phyloP scores from a whole-genome alignment of 352 stramenopile genomes.

The Pythium brachiatum region DNA sequence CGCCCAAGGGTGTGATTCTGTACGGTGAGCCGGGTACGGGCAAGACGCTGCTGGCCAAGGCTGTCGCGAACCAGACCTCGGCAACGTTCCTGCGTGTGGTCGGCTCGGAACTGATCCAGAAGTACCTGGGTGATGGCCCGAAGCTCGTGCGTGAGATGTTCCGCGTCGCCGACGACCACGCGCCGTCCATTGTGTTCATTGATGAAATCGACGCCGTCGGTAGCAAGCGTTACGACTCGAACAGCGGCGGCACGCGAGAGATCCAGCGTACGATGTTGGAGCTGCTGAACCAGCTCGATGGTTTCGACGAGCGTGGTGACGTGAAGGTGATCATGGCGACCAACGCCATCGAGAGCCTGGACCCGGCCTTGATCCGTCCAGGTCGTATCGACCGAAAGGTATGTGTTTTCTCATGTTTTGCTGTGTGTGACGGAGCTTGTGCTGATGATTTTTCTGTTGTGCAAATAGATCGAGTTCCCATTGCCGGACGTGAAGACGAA shows the following conservation, averaged over 20 bases:
- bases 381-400: conserved; percentile 99
- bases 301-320: conserved; percentile 99
- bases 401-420: conserved; percentile 6
- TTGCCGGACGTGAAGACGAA: conserved; percentile 99
- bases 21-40: conserved; percentile 99
- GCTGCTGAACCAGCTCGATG: conserved; percentile 99
- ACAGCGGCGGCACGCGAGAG: conserved; percentile 96
- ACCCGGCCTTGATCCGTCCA: conserved; percentile 98
- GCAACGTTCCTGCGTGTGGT: conserved; percentile 99
- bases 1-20: conserved; percentile 99
- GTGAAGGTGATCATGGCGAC: conserved; percentile 99
- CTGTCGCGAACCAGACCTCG: conserved; percentile 99
- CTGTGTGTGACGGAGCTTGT: background rate
- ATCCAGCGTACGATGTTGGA: conserved; percentile 99
- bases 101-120: conserved; percentile 99
- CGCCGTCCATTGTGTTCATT: conserved; percentile 99
- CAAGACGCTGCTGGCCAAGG: conserved; percentile 99
- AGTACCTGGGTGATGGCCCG: conserved; percentile 99
- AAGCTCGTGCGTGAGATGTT: conserved; percentile 99
- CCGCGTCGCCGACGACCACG: conserved; percentile 97
- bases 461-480: conserved; percentile 97
- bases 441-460: background rate
- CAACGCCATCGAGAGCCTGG: conserved; percentile 99
- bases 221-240: conserved; percentile 99
- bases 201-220: conserved; percentile 99